Evolutionary conservation across 768 basidiomycete genomes (phyloP).

Genomic region (Grammothele lineata): DNA sequence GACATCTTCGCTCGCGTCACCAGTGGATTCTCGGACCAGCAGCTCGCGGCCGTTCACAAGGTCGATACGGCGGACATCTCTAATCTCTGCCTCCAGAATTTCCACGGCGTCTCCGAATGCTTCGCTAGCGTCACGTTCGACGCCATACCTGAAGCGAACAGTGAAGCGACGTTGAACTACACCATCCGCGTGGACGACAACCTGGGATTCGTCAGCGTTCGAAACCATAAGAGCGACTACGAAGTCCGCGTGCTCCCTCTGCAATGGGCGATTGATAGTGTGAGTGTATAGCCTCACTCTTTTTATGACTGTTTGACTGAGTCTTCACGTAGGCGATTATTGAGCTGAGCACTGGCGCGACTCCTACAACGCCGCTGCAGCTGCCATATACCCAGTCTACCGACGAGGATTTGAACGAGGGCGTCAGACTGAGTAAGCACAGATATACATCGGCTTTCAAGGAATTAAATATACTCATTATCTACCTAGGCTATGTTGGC

Average conservation of each 20-base stretch:
- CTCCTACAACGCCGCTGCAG: constrained; percentile 53
- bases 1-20: constrained; percentile 61
- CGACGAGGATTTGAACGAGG: constrained; percentile 52
- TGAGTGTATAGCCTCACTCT: constrained; percentile 24
- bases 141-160: constrained; percentile 39
- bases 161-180: constrained; percentile 45
- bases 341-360: constrained; percentile 54
- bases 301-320: not conserved
- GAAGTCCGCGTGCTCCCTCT: constrained; percentile 65
- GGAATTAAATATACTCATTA: too few relatives aligned
- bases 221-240: constrained; percentile 59
- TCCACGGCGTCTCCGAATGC: constrained; percentile 63
- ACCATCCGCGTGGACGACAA: constrained; percentile 67
- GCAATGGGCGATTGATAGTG: constrained; percentile 74
- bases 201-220: constrained; percentile 60
- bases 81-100: constrained; percentile 64
- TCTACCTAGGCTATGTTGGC: constrained; percentile 58
- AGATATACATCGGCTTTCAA: too few relatives aligned
- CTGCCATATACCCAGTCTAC: constrained; percentile 70
- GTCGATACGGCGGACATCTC: constrained; percentile 46
- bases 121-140: constrained; percentile 64
- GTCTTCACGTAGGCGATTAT: constrained; percentile 54
- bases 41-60: constrained; percentile 46
- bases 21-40: constrained; percentile 40
- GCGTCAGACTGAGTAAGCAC: constrained; percentile 53